Evolutionary conservation across 306 rosid genomes (phyloP), one percentile per base, ranked within the genome.

Genomic region (Lablab purpureus): DNA sequence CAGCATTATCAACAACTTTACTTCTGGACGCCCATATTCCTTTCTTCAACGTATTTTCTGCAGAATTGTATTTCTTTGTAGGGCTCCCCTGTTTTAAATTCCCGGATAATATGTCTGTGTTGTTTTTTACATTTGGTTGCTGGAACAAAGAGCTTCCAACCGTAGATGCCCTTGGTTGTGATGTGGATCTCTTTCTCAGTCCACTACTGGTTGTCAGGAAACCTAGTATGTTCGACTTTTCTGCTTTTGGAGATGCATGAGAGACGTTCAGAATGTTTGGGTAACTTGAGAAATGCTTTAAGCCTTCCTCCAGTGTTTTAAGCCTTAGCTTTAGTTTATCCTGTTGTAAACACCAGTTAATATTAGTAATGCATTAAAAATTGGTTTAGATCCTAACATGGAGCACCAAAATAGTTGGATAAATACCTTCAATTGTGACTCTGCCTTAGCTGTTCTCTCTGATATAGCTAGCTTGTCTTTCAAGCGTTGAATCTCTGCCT

Each of bases 361-460:
- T 7, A 34, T 7, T 30, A 13, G 21, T 13, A 8, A n/a, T 10
- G 51, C 8, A 34, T 14, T 54, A 27, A 52, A 47, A 27, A 23
- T 17, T 69, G 10, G 74, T 47, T 78, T 60, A 21, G 50, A 75
- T 46, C 66, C 63, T 55, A 56, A 67, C 55, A 28, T 22, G 21
- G 64, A 74, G 55, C 32, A 73, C 41, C 40, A 34, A 49, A 43
- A 12, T 36, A 17, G 32, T 77, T 19, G 25, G 60, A 67, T 73
- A 47, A 65, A 80, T 76, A 92, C 99, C 97, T 92, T 95, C 22
- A 92, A 81, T 43, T 86, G 97, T 74, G 91, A 93, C 73, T 95
- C 99, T 80, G 97, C 97, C 81, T 79, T 91, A 1, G 92, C 91
- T 67, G 97, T 88, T 87, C 99, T 89, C 50, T 94, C 97, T 45